Base-by-base conservation (phyloP, 441 rosid species). In the Euphorbia schlechtendalii region DNA sequence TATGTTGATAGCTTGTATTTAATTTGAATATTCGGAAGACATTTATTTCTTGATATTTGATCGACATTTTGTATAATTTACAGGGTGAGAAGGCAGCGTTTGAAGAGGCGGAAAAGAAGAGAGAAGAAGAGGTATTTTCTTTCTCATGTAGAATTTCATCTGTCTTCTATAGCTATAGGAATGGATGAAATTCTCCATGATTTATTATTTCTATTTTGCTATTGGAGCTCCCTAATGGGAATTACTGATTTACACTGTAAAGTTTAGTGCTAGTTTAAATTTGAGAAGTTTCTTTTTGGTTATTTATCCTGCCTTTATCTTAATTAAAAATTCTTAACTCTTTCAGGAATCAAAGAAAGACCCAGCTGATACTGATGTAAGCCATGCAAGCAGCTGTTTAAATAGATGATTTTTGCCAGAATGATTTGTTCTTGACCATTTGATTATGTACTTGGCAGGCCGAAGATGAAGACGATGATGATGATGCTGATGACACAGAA, bases 1-100 rank as follows among this genome's bases (percentile, higher is more conserved):
- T 92, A 85, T 25, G 90, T 63, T 11, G 13, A 24, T 46, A 25
- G 53, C 46, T 27, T 3, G 45, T n/a, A 18, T 30, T 18, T 28
- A 20, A 11, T 58, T 25, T 34, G 8, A 22, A 15, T 27, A 14
- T 11, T 34, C 5, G 2, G 12, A 34, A 61, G 24, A n/a, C n/a
- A 7, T 15, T 5, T 7, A 52, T 38, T 32, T 41, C 41, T 22
- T 38, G 21, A 59, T 61, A 55, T 40, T 67, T 62, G 54, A 53
- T 64, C 54, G 56, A 51, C 17, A 8, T 40, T 63, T 61, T 12
- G 60, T 62, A 15, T 51, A 32, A 69, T 38, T 53, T 82, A 64
- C 84, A 92, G 98, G 90, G 89, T 14, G 96, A 92, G 81, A 86
- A 89, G 80, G 92, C 87, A 67, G 89, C 96, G 63, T 92, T 92